Base-by-base conservation (phyloP, 2,329 filamentous ascomycete genomes). In the Aspergillus quadrilineatus region DNA sequence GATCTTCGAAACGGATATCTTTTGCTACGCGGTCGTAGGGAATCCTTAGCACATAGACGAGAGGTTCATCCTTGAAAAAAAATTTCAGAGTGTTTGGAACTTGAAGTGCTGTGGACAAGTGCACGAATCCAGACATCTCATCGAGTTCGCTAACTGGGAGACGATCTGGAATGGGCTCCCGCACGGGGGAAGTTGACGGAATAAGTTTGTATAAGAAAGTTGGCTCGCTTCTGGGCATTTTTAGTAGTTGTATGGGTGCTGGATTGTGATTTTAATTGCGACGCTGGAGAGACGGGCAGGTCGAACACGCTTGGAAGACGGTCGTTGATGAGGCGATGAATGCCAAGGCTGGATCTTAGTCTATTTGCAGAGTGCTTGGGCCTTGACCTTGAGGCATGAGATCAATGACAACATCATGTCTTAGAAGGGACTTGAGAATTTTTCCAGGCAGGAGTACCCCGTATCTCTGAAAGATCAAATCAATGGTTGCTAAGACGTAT, bases 161-260 rank as follows among this genome's bases (percentile, higher is more conserved):
- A 32, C 62, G 61, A 9, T 74, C 71, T 30, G 72, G 72, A 41
- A 74, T 59, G 32, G 72, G 67, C 53, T 75, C 70, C 14, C 67
- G 67, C 26, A 75, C 66, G 3, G 69, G 70, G 7, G 66, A 49
- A 3, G 69, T 65, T 8, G 73, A 74, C 15, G 73, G 68, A 7
- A 74, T 55, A 44, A 76, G 67, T 57, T 76, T 76, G 62, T 75
- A 76, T 57, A 75, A 54, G 53, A 69, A 75, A 26, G 60, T 60
- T 29, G 71, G 71, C 17, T 67, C 56, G n/a, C 57, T 26, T 44
- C 63, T 54, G 2, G 61, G 48, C 65, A 69, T 68, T 55, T 49
- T 63, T 8, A 4, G 17, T 15, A 10, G 46, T 30, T 37, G 15
- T n/a, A 22, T 12, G 47, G n/a, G 29, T 14, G 22, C 17, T 26